phyloP scores from a whole-genome alignment of 306 rosid species.

The Cicer cuneatum region DNA sequence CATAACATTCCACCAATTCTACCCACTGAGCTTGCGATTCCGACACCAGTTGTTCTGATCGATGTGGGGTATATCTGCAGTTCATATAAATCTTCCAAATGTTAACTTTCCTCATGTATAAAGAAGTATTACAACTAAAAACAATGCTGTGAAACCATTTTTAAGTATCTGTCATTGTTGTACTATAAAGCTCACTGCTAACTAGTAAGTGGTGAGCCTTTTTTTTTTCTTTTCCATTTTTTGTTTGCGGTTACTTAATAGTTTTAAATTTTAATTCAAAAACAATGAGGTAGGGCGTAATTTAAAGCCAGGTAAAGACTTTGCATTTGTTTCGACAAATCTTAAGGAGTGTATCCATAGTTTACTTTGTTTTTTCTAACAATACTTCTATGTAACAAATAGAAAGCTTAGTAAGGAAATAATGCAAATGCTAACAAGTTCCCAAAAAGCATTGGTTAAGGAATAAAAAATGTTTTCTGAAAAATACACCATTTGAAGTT shows the following conservation, averaged over 20 bases:
- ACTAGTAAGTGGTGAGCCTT: background rate
- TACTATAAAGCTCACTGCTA: background rate
- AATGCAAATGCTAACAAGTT: background rate
- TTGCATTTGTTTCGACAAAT: constrained; percentile 24
- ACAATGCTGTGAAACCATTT: constrained; percentile 23
- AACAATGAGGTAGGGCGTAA: background rate
- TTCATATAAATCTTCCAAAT: constrained; percentile 43
- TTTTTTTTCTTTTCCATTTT: background rate
- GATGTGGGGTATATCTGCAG: constrained; percentile 92
- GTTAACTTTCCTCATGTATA: constrained; percentile 34
- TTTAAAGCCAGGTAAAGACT: constrained; percentile 11
- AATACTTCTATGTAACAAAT: background rate
- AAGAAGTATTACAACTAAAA: background rate
- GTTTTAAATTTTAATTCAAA: background rate
- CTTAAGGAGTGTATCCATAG: constrained; percentile 3
- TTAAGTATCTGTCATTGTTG: background rate
- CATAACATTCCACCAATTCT: constrained; percentile 94
- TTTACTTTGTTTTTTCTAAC: background rate
- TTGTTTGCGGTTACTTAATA: background rate
- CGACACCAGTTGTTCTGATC: constrained; percentile 88
- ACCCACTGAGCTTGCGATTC: constrained; percentile 86
- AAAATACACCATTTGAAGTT: constrained; percentile 9
- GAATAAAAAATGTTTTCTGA: background rate
- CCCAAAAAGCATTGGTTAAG: background rate
- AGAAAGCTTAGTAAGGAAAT: background rate